These are phyloP conservation scores for Arabidopsis arenosa DNA, from an alignment of 345 rosid species.

Conservation along the genomic window DNA sequence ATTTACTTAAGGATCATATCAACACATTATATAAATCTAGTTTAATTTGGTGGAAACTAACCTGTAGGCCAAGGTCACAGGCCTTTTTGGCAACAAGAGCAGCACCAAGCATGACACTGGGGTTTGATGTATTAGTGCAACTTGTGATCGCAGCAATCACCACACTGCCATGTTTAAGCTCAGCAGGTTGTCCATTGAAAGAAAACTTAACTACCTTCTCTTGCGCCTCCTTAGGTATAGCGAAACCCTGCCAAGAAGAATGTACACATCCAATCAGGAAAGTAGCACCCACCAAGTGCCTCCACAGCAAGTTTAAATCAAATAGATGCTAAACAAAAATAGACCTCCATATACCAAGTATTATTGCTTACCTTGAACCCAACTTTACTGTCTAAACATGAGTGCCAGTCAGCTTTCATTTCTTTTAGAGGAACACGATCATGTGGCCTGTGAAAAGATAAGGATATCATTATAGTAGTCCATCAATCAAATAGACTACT, in stretches of 20 bases:
- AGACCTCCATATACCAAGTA: background rate
- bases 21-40: constrained; percentile 49
- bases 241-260: background rate
- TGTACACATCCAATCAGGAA: background rate
- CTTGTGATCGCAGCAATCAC: constrained; percentile 97
- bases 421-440: constrained; percentile 85
- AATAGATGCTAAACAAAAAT: background rate
- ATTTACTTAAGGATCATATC: background rate
- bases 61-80: constrained; percentile 62
- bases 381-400: constrained; percentile 82
- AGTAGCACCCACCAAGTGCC: background rate
- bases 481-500: background rate
- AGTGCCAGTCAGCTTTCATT: constrained; percentile 95
- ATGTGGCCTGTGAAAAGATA: constrained; percentile 62
- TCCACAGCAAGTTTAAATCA: background rate
- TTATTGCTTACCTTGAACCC: constrained; percentile 69
- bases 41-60: background rate
- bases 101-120: constrained; percentile 97
- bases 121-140: constrained; percentile 97
- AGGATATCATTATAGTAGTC: background rate
- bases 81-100: constrained; percentile 98
- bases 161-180: constrained; percentile 84
- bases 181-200: constrained; percentile 45
- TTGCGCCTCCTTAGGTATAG: background rate
- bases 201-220: background rate